Evolutionary conservation across 73 alveolate genomes (phyloP).

Genomic region (Paramecium caudatum): DNA sequence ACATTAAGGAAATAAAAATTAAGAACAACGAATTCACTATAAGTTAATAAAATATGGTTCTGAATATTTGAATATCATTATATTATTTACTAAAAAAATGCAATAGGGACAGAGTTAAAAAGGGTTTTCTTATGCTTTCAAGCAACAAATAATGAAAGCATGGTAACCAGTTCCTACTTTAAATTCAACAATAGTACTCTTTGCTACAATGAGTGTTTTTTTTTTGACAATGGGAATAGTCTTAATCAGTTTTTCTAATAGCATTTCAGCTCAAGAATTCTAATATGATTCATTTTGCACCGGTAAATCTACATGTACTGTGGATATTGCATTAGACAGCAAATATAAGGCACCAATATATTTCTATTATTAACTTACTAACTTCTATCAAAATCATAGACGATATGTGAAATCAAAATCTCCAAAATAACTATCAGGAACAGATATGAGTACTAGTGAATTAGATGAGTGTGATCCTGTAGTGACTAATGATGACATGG

Average conservation of each 20-base stretch:
- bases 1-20: too few relatives aligned
- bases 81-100: too few relatives aligned
- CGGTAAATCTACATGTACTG: background rate
- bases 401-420: conserved; percentile 88
- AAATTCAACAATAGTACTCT: conserved; percentile 59
- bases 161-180: conserved; percentile 78
- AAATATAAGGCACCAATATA: conserved; percentile 83
- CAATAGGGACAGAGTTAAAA: too few relatives aligned
- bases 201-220: conserved; percentile 77
- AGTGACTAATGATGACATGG: conserved; percentile 66
- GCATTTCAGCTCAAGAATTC: conserved; percentile 60
- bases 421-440: conserved; percentile 85
- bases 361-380: conserved; percentile 86
- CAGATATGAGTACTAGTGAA: conserved; percentile 42
- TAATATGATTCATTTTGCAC: conserved; percentile 78
- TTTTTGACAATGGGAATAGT: conserved; percentile 84
- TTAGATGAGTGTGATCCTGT: conserved; percentile 79
- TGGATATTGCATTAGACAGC: conserved; percentile 39
- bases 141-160: conserved; percentile 55
- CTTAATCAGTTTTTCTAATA: conserved; percentile 76
- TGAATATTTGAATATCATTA: too few relatives aligned
- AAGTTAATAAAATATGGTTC: too few relatives aligned
- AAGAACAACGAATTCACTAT: too few relatives aligned
- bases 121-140: conserved; percentile 47
- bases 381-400: conserved; percentile 91